Percentiles rank a stretch among this genome's conserved stretches.
phyloP scores from a whole-genome alignment of 2,329 filamentous ascomycete species.

The Beauveria asiatica region DNA sequence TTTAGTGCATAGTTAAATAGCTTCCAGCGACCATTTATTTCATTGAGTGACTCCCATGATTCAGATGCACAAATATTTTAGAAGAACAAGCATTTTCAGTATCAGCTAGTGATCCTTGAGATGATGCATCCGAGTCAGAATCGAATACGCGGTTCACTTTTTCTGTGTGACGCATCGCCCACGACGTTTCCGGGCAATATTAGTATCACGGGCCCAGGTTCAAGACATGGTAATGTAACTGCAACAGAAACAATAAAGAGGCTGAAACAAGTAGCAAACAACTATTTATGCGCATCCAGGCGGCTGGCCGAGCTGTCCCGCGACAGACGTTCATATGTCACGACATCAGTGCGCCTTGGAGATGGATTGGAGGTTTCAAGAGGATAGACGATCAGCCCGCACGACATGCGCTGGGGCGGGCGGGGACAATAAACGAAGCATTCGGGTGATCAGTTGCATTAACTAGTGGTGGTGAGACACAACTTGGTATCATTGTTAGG shows the following conservation, averaged over 20 bases:
- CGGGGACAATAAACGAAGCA: neutral
- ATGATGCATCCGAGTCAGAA: no score
- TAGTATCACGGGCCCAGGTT: no score
- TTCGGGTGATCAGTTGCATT: conserved; percentile 3
- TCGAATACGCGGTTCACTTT: no score
- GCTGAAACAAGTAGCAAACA: conserved; percentile 6
- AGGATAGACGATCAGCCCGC: neutral
- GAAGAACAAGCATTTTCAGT: no score
- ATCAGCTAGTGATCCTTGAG: no score
- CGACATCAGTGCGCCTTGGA: neutral
- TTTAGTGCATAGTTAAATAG: neutral
- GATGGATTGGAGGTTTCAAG: neutral
- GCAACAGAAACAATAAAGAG: neutral
- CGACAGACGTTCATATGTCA: neutral
- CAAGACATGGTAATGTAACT: conserved; percentile 1
- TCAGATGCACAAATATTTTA: no score
- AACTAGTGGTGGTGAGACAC: neutral
- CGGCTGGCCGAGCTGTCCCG: neutral
- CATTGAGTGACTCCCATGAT: neutral
- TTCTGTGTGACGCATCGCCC: neutral
- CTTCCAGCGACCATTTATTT: neutral
- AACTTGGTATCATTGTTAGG: neutral
- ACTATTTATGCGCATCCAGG: neutral
- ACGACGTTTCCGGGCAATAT: neutral
- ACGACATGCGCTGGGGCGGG: neutral